Conservation (phyloP, 371 early-diverging fungal species). For the Mucor indicus region DNA sequence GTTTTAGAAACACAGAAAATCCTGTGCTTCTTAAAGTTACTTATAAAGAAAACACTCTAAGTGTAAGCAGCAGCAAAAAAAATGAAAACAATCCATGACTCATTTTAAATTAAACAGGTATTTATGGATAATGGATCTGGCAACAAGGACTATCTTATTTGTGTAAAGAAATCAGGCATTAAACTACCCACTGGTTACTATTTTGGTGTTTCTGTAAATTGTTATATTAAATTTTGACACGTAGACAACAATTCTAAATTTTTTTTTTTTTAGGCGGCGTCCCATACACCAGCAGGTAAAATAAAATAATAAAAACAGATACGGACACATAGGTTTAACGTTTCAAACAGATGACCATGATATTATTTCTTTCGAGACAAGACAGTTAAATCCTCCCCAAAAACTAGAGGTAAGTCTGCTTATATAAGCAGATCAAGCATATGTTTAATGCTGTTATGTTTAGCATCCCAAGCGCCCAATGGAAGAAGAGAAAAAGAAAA, state of each 20-base stretch:
- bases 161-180: conserved; percentile 59
- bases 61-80: conserved; percentile 33
- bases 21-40: conserved; percentile 64
- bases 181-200: conserved; percentile 72
- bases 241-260: not conserved
- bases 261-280: conserved; percentile 21
- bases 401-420: conserved; percentile 36
- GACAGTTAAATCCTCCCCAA: conserved; percentile 68
- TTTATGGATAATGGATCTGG: conserved; percentile 58
- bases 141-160: conserved; percentile 51
- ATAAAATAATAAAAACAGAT: too few relatives aligned
- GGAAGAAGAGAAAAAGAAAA: conserved; percentile 58
- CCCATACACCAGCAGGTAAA: conserved; percentile 39
- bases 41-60: conserved; percentile 59
- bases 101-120: conserved; percentile 31
- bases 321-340: too few relatives aligned
- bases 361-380: conserved; percentile 67
- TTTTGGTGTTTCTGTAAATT: conserved; percentile 76
- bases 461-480: conserved; percentile 52
- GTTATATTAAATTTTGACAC: not conserved
- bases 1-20: conserved; percentile 66
- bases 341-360: conserved; percentile 83
- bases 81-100: not conserved
- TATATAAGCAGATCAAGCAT: not conserved
- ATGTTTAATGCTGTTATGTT: not conserved